phyloP scores from a whole-genome alignment of 2,329 filamentous ascomycete species.

The Microcera coccophila region DNA sequence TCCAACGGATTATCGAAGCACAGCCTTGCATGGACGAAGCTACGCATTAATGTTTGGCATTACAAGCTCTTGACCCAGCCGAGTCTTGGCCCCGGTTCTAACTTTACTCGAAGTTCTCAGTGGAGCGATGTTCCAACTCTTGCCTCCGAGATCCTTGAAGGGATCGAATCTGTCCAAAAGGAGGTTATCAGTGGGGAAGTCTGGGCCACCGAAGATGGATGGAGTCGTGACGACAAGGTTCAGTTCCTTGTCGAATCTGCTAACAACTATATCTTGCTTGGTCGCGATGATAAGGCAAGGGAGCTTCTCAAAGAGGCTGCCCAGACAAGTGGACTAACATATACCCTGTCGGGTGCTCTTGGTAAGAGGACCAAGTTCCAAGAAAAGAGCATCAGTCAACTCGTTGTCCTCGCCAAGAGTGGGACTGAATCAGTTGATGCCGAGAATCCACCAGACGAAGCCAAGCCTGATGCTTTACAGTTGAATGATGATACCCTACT shows the following conservation, averaged over 20 bases:
- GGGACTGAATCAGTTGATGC: slow-evolving; percentile 28
- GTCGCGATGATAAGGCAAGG: slow-evolving; percentile 70
- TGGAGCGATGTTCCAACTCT: slow-evolving; percentile 59
- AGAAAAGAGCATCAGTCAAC: slow-evolving; percentile 75
- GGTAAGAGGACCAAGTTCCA: slow-evolving; percentile 83
- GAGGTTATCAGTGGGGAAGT: slow-evolving; percentile 36
- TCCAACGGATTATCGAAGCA: slow-evolving; percentile 39
- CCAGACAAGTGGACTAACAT: slow-evolving; percentile 65
- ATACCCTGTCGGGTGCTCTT: slow-evolving; percentile 78
- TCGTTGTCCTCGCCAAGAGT: slow-evolving; percentile 87
- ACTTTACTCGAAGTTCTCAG: slow-evolving; percentile 53
- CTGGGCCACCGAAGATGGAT: slow-evolving; percentile 35
- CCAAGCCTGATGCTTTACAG: slow-evolving; percentile 63
- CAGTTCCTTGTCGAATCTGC: slow-evolving; percentile 78
- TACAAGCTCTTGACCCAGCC: slow-evolving; percentile 59
- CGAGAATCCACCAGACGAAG: slow-evolving; percentile 21
- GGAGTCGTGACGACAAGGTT: slow-evolving; percentile 51
- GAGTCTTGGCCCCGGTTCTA: slow-evolving; percentile 49
- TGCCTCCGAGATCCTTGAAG: slow-evolving; percentile 45
- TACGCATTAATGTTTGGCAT: slow-evolving; percentile 70
- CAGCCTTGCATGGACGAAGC: slow-evolving; percentile 55
- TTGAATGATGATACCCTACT: slow-evolving; percentile 92
- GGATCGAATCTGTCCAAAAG: slow-evolving; percentile 40
- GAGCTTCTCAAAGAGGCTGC: slow-evolving; percentile 67
- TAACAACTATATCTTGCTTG: slow-evolving; percentile 78